A percentile compares a stretch with the other conserved stretches of the same genome.
Conservation (phyloP, 2,329 filamentous ascomycete genomes). For the Epichloe amarillans region DNA sequence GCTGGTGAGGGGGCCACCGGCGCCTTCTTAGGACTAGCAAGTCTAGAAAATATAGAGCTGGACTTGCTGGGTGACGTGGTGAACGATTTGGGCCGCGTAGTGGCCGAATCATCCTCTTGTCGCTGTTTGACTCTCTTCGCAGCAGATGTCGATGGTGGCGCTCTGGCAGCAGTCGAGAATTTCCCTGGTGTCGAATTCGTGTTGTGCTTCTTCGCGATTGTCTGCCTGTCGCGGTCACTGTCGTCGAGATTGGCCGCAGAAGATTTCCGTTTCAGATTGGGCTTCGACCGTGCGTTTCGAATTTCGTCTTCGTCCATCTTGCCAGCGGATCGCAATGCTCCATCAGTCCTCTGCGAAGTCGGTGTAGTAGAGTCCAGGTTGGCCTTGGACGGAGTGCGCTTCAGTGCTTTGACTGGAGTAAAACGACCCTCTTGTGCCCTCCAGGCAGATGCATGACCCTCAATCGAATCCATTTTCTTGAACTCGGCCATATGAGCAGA, state of each 20-base stretch:
- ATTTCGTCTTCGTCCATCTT: constrained; percentile 56
- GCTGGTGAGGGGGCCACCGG: constrained; percentile 36
- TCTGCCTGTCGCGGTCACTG: constrained; percentile 3
- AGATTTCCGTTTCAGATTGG: constrained; percentile 20
- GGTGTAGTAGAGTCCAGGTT: constrained; percentile 24
- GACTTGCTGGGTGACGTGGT: constrained; percentile 27
- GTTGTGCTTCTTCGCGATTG: constrained; percentile 14
- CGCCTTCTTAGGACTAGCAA: constrained; percentile 69
- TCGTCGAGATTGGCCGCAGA: constrained; percentile 22
- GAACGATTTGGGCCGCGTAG: constrained; percentile 43
- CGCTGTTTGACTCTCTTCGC: constrained; percentile 61
- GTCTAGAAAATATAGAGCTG: constrained; percentile 37
- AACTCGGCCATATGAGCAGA: constrained; percentile 78
- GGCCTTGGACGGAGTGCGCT: constrained; percentile 32
- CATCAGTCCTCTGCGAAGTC: constrained; percentile 18
- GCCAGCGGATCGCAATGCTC: constrained; percentile 38
- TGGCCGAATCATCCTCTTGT: constrained; percentile 55
- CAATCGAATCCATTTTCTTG: constrained; percentile 96
- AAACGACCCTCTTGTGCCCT: constrained; percentile 42
- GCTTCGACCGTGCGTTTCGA: constrained; percentile 22
- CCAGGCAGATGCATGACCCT: constrained; percentile 69
- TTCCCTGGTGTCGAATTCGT: constrained; percentile 10
- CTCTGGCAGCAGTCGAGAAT: constrained; percentile 4
- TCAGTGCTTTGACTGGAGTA: constrained; percentile 32
- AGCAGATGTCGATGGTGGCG: constrained; percentile 15